Evolutionary conservation across 495 filamentous ascomycete species (phyloP).

Genomic region (Thozetella sp.): DNA sequence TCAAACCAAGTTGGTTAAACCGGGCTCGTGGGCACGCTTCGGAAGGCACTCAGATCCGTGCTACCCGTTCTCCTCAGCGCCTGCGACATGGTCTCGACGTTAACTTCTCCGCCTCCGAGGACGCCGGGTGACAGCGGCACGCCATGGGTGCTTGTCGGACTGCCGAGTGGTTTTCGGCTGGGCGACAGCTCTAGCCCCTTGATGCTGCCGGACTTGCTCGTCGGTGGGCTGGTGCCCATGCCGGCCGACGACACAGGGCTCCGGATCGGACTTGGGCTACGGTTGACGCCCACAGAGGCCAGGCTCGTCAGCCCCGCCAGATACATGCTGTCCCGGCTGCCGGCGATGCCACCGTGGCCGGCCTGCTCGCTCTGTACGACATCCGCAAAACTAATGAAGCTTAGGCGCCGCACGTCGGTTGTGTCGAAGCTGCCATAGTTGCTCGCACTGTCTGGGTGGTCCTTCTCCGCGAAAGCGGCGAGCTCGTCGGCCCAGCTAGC

Average conservation of each 20-base stretch:
- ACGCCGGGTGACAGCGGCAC: constrained; percentile 21
- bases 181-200: constrained; percentile 68
- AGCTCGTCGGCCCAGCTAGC: constrained; percentile 57
- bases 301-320: constrained; percentile 55
- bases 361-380: constrained; percentile 89
- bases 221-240: constrained; percentile 64
- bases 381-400: constrained; percentile 94
- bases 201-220: constrained; percentile 65
- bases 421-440: constrained; percentile 75
- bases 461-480: constrained; percentile 40
- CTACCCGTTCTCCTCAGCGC: constrained; percentile 80
- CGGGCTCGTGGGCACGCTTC: constrained; percentile 65
- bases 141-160: constrained; percentile 35
- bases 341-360: constrained; percentile 20
- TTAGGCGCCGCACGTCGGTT: constrained; percentile 77
- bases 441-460: constrained; percentile 56
- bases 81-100: constrained; percentile 89
- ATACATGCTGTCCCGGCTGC: constrained; percentile 63
- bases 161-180: constrained; percentile 48
- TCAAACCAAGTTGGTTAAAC: constrained; percentile 19
- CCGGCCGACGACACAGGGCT: constrained; percentile 67
- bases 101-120: constrained; percentile 65
- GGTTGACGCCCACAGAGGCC: constrained; percentile 52
- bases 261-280: constrained; percentile 73
- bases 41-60: constrained; percentile 68